Conservation (phyloP, 345 rosid species). For the Viola odorata region DNA sequence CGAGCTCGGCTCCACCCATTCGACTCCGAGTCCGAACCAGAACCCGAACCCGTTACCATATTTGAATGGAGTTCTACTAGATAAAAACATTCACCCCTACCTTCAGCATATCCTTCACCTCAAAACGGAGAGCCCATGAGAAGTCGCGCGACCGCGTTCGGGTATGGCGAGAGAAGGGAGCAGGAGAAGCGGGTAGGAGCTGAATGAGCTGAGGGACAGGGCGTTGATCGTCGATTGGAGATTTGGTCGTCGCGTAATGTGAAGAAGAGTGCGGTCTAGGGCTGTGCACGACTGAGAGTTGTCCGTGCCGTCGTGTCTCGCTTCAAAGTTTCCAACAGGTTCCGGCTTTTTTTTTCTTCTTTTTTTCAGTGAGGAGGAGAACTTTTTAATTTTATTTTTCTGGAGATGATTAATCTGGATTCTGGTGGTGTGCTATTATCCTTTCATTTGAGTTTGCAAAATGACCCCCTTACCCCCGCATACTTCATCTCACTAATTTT, state of each 20-base stretch:
- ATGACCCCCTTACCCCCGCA: too few relatives aligned
- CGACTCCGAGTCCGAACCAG: constrained; percentile 38
- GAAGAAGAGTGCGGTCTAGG: neutral
- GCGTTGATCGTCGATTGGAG: neutral
- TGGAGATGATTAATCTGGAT: too few relatives aligned
- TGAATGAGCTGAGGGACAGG: neutral
- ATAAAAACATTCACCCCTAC: constrained; percentile 6
- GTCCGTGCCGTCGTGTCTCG: too few relatives aligned
- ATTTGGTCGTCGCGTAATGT: neutral
- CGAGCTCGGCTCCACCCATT: constrained; percentile 74
- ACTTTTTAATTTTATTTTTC: too few relatives aligned
- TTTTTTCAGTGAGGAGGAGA: too few relatives aligned
- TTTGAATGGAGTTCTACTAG: too few relatives aligned
- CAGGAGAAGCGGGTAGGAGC: neutral
- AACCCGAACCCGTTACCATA: constrained; percentile 27
- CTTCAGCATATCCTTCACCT: neutral
- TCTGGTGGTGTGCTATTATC: too few relatives aligned
- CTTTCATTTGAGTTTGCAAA: too few relatives aligned
- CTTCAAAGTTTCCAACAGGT: too few relatives aligned
- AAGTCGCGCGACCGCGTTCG: neutral
- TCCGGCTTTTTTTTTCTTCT: too few relatives aligned
- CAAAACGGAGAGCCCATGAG: neutral
- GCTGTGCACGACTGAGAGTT: too few relatives aligned
- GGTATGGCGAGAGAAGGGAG: neutral
- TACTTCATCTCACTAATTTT: too few relatives aligned